These are phyloP conservation scores for Talaromyces adpressus DNA, from an alignment of 495 filamentous ascomycete genomes.

Conservation along the genomic window DNA sequence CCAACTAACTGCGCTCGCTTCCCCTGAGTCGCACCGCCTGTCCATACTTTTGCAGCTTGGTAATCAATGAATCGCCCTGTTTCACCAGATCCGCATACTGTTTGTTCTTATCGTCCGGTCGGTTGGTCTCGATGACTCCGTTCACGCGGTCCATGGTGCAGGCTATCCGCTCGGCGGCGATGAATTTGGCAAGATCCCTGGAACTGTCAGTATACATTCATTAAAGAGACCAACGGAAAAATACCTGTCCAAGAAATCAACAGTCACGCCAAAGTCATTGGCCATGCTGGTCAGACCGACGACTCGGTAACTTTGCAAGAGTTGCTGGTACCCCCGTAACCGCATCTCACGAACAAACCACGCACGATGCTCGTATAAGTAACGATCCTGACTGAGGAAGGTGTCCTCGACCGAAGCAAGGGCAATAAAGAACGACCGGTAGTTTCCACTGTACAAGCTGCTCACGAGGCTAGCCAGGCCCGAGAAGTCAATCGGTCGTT, in stretches of 20 bases:
- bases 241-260: constrained; percentile 92
- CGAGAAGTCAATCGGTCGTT: constrained; percentile 69
- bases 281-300: constrained; percentile 95
- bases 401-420: constrained; percentile 88
- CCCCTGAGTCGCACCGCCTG: constrained; percentile 91
- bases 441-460: constrained; percentile 87
- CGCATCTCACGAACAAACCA: constrained; percentile 99
- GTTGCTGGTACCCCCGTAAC: constrained; percentile 87
- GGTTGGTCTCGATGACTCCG: constrained; percentile 94
- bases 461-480: constrained; percentile 82
- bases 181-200: constrained; percentile 94
- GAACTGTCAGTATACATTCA: constrained; percentile 9
- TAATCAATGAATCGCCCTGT: constrained; percentile 94
- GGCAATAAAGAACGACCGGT: constrained; percentile 85
- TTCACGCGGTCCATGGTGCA: constrained; percentile 98
- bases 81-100: constrained; percentile 96
- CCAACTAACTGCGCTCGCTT: constrained; percentile 67
- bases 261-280: constrained; percentile 87
- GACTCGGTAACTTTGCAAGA: constrained; percentile 96
- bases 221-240: constrained; percentile 6
- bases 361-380: constrained; percentile 83
- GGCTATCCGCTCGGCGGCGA: constrained; percentile 84
- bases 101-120: constrained; percentile 97
- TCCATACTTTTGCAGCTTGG: constrained; percentile 97
- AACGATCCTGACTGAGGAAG: constrained; percentile 89